A percentile compares a stretch with the other conserved stretches of the same genome.
phyloP scores from a whole-genome alignment of 192 early-diverging fungal genomes.

The Gorgonomyces haynaldii region DNA sequence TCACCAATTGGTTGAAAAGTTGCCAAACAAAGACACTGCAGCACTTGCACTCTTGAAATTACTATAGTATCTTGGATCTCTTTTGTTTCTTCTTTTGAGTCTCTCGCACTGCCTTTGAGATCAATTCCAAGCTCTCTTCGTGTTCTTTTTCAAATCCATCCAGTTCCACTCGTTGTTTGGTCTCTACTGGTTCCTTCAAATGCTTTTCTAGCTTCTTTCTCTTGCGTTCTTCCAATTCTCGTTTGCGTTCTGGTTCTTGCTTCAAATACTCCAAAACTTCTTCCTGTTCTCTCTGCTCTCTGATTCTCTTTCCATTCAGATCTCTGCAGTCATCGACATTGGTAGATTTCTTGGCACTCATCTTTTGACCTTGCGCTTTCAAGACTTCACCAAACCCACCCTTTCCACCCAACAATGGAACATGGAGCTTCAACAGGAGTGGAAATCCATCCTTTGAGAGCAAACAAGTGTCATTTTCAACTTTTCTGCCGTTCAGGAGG shows the following conservation, averaged over 20 bases:
- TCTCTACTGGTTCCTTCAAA: slow-evolving; percentile 43
- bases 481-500: slow-evolving; percentile 6
- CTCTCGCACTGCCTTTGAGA: too few species aligned
- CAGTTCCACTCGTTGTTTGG: slow-evolving; percentile 79
- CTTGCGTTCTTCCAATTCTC: slow-evolving; percentile 44
- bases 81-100: slow-evolving; percentile 9
- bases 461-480: slow-evolving; percentile 18
- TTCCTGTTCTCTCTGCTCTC: slow-evolving; percentile 83
- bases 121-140: slow-evolving; percentile 47
- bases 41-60: slow-evolving; percentile 20
- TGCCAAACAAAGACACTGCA: not conserved
- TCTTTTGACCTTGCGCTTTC: slow-evolving; percentile 81
- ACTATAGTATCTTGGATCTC: slow-evolving; percentile 26
- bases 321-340: slow-evolving; percentile 92
- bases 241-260: slow-evolving; percentile 53
- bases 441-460: slow-evolving; percentile 12
- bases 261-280: slow-evolving; percentile 62
- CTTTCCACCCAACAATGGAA: slow-evolving; percentile 69
- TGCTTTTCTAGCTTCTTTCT: slow-evolving; percentile 74
- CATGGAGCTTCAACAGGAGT: slow-evolving; percentile 29
- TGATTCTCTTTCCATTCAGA: slow-evolving; percentile 75
- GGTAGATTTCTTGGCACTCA: slow-evolving; percentile 77
- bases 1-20: too few species aligned
- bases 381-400: slow-evolving; percentile 95
- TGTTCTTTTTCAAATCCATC: slow-evolving; percentile 53